Base-by-base conservation (phyloP, 2,329 filamentous ascomycete species). In the Malbranchea zuffiana region DNA sequence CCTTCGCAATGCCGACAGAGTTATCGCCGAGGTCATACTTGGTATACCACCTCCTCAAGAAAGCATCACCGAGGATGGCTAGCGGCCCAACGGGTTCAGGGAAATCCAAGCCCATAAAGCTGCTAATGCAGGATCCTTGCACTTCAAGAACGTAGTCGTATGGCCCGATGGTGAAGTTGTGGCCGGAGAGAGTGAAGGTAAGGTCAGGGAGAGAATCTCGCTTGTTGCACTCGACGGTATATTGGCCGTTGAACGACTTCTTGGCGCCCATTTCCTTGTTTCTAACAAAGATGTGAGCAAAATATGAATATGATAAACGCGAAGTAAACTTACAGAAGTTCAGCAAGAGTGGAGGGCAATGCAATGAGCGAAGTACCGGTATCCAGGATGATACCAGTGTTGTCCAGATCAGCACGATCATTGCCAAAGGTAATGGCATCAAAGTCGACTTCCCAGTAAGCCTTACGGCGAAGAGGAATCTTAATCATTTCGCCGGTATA, bases 401-500 rank as follows among this genome's bases (percentile, higher is more conserved):
- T 77, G 48, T 96, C 88, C 47, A 96, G 78, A 62, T 94, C 82
- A 44, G 87, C 87, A 48, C 76, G 79, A 56, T 82, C 75, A 36
- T 87, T 74, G 52, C 90, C 92, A 47, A 95, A 85, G 39, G 81
- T 78, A 66, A 98, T 90, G 47, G 85, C 73, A 55, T 96, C 80
- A 44, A 98, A 78, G 55, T 96, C 87, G 39, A 98, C 88, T 74
- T 98, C 90, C 90, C 90, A 98, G 75, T 98, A 98, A 33, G 90
- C 90, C 80, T 96, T 96, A 61, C 90, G 84, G 63, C 90, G 84
- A 51, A 98, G 76, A 38, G 90, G 90, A 50, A 98, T 85, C 63
- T 86, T 92, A 59, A 79, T 83, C 54, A 98, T 74, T 63, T 96
- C 80, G 55, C 90, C 90, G 25, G 72, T 78, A 64, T 75, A 81